These are phyloP conservation scores for Fusarium temperatum DNA, from an alignment of 2,329 filamentous ascomycete species.

Conservation along the genomic window DNA sequence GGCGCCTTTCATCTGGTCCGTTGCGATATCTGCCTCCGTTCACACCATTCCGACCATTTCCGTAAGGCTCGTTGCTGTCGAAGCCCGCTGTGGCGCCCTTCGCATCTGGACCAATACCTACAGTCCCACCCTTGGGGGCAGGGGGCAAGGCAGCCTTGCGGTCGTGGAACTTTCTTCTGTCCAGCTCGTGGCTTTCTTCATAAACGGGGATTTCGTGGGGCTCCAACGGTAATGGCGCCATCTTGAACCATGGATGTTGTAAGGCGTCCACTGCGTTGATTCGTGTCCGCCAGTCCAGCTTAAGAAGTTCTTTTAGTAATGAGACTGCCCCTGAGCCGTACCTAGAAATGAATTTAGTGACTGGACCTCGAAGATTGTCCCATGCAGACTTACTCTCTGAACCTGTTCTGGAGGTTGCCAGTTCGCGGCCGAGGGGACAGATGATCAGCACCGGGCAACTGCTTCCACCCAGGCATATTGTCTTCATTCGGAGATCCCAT, in stretches of 20 bases:
- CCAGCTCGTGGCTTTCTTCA: slow-evolving; percentile 96
- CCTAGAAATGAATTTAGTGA: slow-evolving; percentile 50
- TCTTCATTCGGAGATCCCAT: slow-evolving; percentile 90
- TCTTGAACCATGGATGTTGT: slow-evolving; percentile 90
- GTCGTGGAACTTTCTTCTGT: slow-evolving; percentile 88
- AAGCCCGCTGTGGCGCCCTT: slow-evolving; percentile 58
- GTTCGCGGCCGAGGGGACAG: slow-evolving; percentile 69
- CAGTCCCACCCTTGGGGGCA: slow-evolving; percentile 89
- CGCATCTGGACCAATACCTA: slow-evolving; percentile 75
- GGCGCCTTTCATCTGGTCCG: slow-evolving; percentile 57
- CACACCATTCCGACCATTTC: slow-evolving; percentile 55
- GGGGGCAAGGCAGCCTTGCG: slow-evolving; percentile 86
- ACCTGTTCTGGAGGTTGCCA: slow-evolving; percentile 75
- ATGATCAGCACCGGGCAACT: slow-evolving; percentile 82
- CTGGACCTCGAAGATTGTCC: background rate
- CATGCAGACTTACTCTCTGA: slow-evolving; percentile 69
- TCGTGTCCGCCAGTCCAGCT: slow-evolving; percentile 86
- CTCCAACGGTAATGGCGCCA: slow-evolving; percentile 77
- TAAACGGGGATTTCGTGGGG: slow-evolving; percentile 91
- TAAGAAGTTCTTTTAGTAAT: slow-evolving; percentile 82
- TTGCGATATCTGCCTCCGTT: slow-evolving; percentile 57
- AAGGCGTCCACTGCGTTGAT: slow-evolving; percentile 95
- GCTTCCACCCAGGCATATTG: slow-evolving; percentile 91
- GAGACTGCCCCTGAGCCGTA: slow-evolving; percentile 78
- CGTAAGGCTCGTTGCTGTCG: slow-evolving; percentile 61